Conservation (phyloP, 2,329 filamentous ascomycete genomes). For the Coniella vitis region DNA sequence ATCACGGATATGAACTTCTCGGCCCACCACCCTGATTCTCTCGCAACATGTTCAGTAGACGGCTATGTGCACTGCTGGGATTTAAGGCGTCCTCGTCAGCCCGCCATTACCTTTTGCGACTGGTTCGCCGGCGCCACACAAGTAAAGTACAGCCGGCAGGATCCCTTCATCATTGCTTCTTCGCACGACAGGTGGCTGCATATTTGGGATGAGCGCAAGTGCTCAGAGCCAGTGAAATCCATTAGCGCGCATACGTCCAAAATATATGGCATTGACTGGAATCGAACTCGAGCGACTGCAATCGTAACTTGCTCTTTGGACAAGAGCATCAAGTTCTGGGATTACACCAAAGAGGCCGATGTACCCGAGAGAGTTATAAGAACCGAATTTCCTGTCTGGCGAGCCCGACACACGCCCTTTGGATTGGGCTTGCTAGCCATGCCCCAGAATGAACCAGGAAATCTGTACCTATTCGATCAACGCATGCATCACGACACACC, state of each 20-base stretch:
- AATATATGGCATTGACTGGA: conserved; percentile 95
- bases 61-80: conserved; percentile 94
- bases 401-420: conserved; percentile 86
- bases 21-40: conserved; percentile 79
- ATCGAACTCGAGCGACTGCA: conserved; percentile 63
- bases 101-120: conserved; percentile 77
- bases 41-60: conserved; percentile 88
- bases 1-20: conserved; percentile 98
- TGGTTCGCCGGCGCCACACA: conserved; percentile 93
- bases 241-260: conserved; percentile 87
- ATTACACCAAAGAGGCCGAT: conserved; percentile 58
- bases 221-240: conserved; percentile 70
- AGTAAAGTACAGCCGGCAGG: conserved; percentile 88
- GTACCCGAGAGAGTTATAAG: conserved; percentile 69
- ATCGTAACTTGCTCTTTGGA: conserved; percentile 87
- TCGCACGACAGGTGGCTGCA: conserved; percentile 83
- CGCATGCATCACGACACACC: conserved; percentile 39
- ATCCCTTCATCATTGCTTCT: conserved; percentile 80
- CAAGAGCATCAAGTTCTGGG: conserved; percentile 90
- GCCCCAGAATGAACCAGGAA: conserved; percentile 81
- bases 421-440: conserved; percentile 80
- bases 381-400: conserved; percentile 83
- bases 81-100: conserved; percentile 64
- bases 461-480: conserved; percentile 78
- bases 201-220: conserved; percentile 83